A percentile compares a stretch with the other conserved stretches of the same genome.
Evolutionary conservation across 148 eudicot species (phyloP).

Genomic region (Nepenthes gracilis): DNA sequence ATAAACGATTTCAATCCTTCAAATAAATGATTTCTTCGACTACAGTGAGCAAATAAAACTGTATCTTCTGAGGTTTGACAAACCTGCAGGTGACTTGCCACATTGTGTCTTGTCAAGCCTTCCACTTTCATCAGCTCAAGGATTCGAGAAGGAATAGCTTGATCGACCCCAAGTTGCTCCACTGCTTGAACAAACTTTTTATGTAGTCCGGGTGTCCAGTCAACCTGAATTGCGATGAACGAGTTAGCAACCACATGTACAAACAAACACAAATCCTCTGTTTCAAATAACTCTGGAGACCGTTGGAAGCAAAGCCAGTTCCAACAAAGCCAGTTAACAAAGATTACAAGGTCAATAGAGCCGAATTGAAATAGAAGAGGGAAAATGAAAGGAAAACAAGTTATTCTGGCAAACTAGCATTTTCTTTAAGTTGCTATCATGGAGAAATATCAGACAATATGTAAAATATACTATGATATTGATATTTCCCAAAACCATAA

Average conservation of each 20-base stretch:
- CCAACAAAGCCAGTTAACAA: too few species aligned
- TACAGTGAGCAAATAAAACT: not conserved
- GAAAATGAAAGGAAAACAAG: too few species aligned
- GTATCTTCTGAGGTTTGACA: not conserved
- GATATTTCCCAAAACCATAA: too few species aligned
- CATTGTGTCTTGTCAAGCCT: conserved; percentile 74
- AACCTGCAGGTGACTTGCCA: conserved; percentile 94
- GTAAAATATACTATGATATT: too few species aligned
- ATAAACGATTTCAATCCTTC: not conserved
- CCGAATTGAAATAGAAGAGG: too few species aligned
- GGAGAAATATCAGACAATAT: too few species aligned
- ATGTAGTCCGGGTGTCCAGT: conserved; percentile 76
- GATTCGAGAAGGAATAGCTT: conserved; percentile 86
- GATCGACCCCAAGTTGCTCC: conserved; percentile 78
- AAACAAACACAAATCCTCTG: not conserved
- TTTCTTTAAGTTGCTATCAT: too few species aligned
- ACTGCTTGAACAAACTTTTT: conserved; percentile 74
- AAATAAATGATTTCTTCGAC: not conserved
- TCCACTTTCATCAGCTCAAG: conserved; percentile 75
- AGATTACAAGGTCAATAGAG: too few species aligned
- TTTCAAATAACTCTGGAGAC: too few species aligned
- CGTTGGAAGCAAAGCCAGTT: too few species aligned
- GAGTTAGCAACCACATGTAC: not conserved
- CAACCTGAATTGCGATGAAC: conserved; percentile 38
- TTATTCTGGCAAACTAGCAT: too few species aligned